These are phyloP conservation scores for Lagenaria siceraria DNA, from an alignment of 306 rosid species.

Conservation along the genomic window DNA sequence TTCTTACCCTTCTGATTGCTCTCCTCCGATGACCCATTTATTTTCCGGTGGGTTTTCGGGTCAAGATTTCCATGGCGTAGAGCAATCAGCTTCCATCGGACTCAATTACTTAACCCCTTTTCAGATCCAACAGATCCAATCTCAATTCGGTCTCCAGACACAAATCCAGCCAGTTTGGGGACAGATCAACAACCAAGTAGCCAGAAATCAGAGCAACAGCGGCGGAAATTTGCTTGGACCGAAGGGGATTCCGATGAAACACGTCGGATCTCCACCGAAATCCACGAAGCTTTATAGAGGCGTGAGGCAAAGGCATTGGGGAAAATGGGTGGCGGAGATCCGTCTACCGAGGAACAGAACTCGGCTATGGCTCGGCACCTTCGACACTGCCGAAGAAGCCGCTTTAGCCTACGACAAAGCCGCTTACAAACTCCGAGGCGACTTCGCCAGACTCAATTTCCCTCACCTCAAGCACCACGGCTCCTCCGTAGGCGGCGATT, in stretches of 20 bases:
- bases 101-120: constrained; percentile 46
- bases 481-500: constrained; percentile 44
- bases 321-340: constrained; percentile 98
- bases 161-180: constrained; percentile 13
- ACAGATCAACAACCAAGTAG: not conserved
- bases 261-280: constrained; percentile 35
- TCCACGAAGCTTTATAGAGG: constrained; percentile 89
- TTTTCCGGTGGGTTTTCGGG: constrained; percentile 31
- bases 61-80: constrained; percentile 27
- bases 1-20: constrained; percentile 14
- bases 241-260: constrained; percentile 67
- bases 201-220: not conserved
- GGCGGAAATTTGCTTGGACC: constrained; percentile 33
- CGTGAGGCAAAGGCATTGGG: constrained; percentile 96
- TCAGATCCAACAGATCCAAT: constrained; percentile 69
- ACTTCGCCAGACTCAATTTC: constrained; percentile 84
- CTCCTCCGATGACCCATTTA: constrained; percentile 26
- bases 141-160: constrained; percentile 39
- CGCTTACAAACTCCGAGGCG: constrained; percentile 90
- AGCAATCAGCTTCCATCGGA: constrained; percentile 35
- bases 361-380: constrained; percentile 94
- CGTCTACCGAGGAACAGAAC: constrained; percentile 90
- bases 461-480: constrained; percentile 67
- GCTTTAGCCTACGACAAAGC: constrained; percentile 94
- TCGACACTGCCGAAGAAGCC: constrained; percentile 96